phyloP scores from a whole-genome alignment of 2,329 filamentous ascomycete genomes.

The Colletotrichum somersetense region DNA sequence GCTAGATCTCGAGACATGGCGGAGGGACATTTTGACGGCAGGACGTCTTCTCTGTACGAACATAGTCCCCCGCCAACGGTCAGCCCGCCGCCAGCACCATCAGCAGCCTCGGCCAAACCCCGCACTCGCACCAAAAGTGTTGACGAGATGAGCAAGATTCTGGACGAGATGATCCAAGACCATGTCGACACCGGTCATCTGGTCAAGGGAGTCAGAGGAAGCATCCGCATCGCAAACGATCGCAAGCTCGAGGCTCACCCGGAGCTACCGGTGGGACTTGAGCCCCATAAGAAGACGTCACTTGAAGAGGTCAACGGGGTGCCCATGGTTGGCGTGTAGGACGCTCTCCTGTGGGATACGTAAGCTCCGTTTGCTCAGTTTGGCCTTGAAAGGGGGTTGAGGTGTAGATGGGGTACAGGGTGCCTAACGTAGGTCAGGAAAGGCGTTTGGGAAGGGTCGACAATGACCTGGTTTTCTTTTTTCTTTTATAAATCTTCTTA shows the following conservation, averaged over 20 bases:
- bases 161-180: conserved; percentile 97
- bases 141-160: conserved; percentile 92
- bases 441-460: conserved; percentile 39
- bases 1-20: conserved; percentile 88
- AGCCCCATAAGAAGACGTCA: conserved; percentile 56
- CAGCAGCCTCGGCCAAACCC: conserved; percentile 6
- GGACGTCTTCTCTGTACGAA: conserved; percentile 46
- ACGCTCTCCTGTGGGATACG: conserved; percentile 38
- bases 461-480: conserved; percentile 24
- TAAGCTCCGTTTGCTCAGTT: conserved; percentile 36
- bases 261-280: conserved; percentile 53
- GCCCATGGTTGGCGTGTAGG: conserved; percentile 43
- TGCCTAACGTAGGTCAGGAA: conserved; percentile 20
- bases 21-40: conserved; percentile 59
- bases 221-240: conserved; percentile 68
- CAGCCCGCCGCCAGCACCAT: conserved; percentile 40
- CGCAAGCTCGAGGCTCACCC: conserved; percentile 55
- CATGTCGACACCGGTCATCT: conserved; percentile 82
- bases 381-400: background rate
- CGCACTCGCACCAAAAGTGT: conserved; percentile 76
- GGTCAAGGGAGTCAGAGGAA: conserved; percentile 75
- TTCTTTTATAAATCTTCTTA: conserved; percentile 45
- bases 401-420: background rate
- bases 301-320: conserved; percentile 42
- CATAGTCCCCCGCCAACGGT: conserved; percentile 37